A percentile compares a stretch with the other conserved stretches of the same genome.
Evolutionary conservation across 2,329 filamentous ascomycete species (phyloP).

Genomic region (Botrytis cinerea): DNA sequence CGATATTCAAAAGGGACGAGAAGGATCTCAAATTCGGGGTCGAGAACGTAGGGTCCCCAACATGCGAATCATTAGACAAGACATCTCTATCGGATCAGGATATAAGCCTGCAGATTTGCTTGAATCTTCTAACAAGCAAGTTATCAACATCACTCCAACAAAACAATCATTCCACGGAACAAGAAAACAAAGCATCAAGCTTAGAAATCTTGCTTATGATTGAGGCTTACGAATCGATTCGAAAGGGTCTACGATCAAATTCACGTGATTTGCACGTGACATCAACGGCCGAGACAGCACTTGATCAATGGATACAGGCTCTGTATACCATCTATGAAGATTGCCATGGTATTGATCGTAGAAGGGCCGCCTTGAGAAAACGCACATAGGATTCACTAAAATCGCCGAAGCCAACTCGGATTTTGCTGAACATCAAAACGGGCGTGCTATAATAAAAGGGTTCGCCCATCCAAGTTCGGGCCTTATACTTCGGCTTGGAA

Average conservation of each 20-base stretch:
- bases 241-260: slow-evolving; percentile 28
- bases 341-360: neutral
- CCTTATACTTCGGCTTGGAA: neutral
- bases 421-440: neutral
- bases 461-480: neutral
- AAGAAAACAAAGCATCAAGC: slow-evolving; percentile 33
- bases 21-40: neutral
- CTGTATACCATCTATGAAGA: slow-evolving; percentile 38
- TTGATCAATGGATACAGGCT: slow-evolving; percentile 39
- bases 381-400: neutral
- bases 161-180: slow-evolving; percentile 28
- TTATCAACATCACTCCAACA: slow-evolving; percentile 33
- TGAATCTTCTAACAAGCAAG: slow-evolving; percentile 37
- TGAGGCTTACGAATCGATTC: slow-evolving; percentile 39
- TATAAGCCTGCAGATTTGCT: slow-evolving; percentile 38
- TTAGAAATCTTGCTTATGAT: slow-evolving; percentile 41
- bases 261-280: slow-evolving; percentile 29
- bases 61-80: neutral
- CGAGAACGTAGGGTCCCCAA: neutral
- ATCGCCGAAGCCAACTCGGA: neutral
- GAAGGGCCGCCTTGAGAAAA: neutral
- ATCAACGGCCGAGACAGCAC: slow-evolving; percentile 28
- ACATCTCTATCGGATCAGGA: slow-evolving; percentile 27
- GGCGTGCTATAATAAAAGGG: neutral
- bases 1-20: neutral